A percentile compares a stretch with the other conserved stretches of the same genome.
Conservation (phyloP, 2,329 filamentous ascomycete genomes). For the Keithomyces neogunnii region DNA sequence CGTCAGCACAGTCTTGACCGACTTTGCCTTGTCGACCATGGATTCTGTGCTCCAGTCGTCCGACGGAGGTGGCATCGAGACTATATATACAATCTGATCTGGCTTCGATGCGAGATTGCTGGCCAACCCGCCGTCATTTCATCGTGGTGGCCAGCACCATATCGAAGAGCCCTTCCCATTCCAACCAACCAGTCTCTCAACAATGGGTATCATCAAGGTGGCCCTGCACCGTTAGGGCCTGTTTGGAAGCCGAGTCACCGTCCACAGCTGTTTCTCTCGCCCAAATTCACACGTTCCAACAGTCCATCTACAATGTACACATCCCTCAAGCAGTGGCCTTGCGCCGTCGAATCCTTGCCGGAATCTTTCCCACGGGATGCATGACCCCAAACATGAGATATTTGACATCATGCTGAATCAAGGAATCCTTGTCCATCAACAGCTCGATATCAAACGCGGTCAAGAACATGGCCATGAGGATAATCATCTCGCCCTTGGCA, state of each 20-base stretch:
- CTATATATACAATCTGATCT: neutral
- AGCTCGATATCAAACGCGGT: slow-evolving; percentile 22
- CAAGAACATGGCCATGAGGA: slow-evolving; percentile 21
- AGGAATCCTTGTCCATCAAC: slow-evolving; percentile 3
- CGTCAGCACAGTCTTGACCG: neutral
- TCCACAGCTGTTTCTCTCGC: too few relatives aligned
- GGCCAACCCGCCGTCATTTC: too few relatives aligned
- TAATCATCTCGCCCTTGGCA: slow-evolving; percentile 25
- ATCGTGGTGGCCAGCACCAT: too few relatives aligned
- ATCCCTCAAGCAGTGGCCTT: neutral
- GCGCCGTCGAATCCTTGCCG: slow-evolving; percentile 10
- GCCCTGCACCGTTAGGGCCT: too few relatives aligned
- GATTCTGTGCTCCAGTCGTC: neutral
- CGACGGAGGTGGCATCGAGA: neutral
- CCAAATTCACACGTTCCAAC: too few relatives aligned
- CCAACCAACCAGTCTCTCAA: too few relatives aligned
- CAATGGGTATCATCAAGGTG: too few relatives aligned
- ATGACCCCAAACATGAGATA: slow-evolving; percentile 17
- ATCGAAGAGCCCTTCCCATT: too few relatives aligned
- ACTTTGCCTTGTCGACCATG: slow-evolving; percentile 1
- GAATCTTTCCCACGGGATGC: slow-evolving; percentile 11
- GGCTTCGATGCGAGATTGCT: neutral
- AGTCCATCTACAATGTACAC: too few relatives aligned
- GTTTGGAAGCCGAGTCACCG: too few relatives aligned
- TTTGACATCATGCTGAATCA: slow-evolving; percentile 11